These are phyloP conservation scores for Ophiocordyceps camponoti-floridani DNA, from an alignment of 2,329 filamentous ascomycete genomes.

Conservation along the genomic window DNA sequence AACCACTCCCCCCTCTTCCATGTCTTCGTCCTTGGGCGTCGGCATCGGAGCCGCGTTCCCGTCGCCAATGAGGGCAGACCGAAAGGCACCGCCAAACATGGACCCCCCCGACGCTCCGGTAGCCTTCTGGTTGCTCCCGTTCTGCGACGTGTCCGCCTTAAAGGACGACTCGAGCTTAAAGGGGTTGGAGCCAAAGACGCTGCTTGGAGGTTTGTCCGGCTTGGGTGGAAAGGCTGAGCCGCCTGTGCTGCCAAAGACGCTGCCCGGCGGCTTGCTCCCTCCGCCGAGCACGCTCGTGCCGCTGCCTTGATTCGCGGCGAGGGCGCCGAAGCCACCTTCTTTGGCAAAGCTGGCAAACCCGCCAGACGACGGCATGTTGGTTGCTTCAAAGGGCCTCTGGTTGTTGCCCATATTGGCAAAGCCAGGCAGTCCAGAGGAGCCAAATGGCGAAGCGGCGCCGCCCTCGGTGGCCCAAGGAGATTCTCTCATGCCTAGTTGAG, in stretches of 20 bases:
- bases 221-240: constrained; percentile 7
- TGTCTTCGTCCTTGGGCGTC: constrained; percentile 31
- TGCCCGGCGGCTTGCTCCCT: constrained; percentile 16
- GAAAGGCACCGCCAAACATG: constrained; percentile 45
- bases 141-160: constrained; percentile 41
- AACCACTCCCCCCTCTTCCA: constrained; percentile 21
- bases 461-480: constrained; percentile 33
- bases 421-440: constrained; percentile 31
- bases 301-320: constrained; percentile 18
- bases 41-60: constrained; percentile 15
- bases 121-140: constrained; percentile 38
- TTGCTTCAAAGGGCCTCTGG: constrained; percentile 9
- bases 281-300: constrained; percentile 19
- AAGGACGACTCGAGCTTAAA: constrained; percentile 56
- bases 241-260: constrained; percentile 10
- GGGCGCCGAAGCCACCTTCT: constrained; percentile 35
- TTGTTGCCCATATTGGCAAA: constrained; percentile 16
- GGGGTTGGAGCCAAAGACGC: constrained; percentile 28
- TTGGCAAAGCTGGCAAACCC: constrained; percentile 37
- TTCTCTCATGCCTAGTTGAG: constrained; percentile 25
- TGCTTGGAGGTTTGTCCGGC: constrained; percentile 12
- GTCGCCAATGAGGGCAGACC: constrained; percentile 34
- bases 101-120: constrained; percentile 21
- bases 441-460: constrained; percentile 27
- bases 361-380: constrained; percentile 16